Conservation (phyloP, 169 alveolate genomes). For the Plasmodium sp. region DNA sequence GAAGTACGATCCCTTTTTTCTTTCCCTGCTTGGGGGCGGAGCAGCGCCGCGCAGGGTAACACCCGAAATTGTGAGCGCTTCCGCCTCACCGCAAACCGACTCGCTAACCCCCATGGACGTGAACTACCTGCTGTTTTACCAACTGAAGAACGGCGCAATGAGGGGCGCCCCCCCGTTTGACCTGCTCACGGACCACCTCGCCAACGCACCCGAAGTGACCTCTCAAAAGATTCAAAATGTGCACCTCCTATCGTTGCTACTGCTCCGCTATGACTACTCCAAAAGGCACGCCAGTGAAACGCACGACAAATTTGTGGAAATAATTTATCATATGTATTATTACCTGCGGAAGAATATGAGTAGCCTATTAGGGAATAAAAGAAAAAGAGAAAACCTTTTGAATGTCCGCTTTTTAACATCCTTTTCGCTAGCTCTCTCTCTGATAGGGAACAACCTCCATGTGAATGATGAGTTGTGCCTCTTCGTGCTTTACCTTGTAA, state of each 20-base stretch:
- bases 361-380: not conserved
- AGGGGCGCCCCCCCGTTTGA: not conserved
- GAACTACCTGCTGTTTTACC: slow-evolving; percentile 55
- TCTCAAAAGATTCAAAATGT: slow-evolving; percentile 30
- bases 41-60: not conserved
- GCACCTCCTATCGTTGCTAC: slow-evolving; percentile 12
- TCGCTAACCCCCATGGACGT: slow-evolving; percentile 6
- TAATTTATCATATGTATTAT: slow-evolving; percentile 39
- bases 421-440: slow-evolving; percentile 36
- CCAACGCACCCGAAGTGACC: not conserved
- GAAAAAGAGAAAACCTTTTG: not conserved
- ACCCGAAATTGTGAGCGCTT: not conserved
- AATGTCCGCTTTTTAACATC: slow-evolving; percentile 26
- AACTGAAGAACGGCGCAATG: slow-evolving; percentile 26
- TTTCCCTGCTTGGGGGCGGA: not conserved
- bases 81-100: not conserved
- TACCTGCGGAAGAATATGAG: not conserved
- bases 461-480: slow-evolving; percentile 41
- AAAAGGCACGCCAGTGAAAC: not conserved
- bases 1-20: slow-evolving; percentile 53
- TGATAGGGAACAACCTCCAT: slow-evolving; percentile 32
- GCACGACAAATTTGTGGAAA: slow-evolving; percentile 46
- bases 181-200: not conserved
- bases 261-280: slow-evolving; percentile 55
- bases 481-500: slow-evolving; percentile 15